Conservation (phyloP, 2,329 filamentous ascomycete genomes). For the Beauveria asiatica region DNA sequence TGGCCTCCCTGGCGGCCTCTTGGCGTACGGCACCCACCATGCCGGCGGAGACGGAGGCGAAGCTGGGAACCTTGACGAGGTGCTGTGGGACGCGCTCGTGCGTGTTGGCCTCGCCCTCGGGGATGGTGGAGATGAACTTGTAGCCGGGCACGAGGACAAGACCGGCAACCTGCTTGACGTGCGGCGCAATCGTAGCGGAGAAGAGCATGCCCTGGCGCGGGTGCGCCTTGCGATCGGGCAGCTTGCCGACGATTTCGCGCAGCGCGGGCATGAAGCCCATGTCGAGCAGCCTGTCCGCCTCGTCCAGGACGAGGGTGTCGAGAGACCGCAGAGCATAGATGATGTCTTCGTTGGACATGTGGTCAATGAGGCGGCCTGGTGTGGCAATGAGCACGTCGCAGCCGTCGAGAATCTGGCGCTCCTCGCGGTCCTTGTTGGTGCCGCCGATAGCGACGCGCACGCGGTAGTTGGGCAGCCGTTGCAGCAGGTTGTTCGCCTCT, state of each 20-base stretch:
- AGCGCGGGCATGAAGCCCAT: constrained; percentile 77
- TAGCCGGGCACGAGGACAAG: constrained; percentile 61
- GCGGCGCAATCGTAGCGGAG: constrained; percentile 72
- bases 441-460: constrained; percentile 76
- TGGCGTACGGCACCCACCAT: constrained; percentile 49
- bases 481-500: constrained; percentile 63
- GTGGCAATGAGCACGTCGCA: constrained; percentile 78
- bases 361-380: constrained; percentile 69
- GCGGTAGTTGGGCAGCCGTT: constrained; percentile 64
- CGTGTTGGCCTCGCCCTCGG: constrained; percentile 65
- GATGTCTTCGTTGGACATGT: constrained; percentile 65
- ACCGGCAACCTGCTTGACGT: constrained; percentile 67
- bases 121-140: constrained; percentile 74
- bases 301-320: constrained; percentile 75
- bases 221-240: constrained; percentile 53
- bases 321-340: constrained; percentile 57
- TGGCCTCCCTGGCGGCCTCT: constrained; percentile 32
- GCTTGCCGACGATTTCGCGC: constrained; percentile 63
- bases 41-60: constrained; percentile 57
- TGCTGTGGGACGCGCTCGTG: constrained; percentile 70
- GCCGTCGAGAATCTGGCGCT: constrained; percentile 59
- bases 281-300: constrained; percentile 74
- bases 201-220: constrained; percentile 70
- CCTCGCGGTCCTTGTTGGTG: constrained; percentile 63
- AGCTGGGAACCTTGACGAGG: constrained; percentile 56